Evolutionary conservation across 163 green algal genomes (phyloP), one percentile per base, ranked within the genome.

Genomic region (Picocystis sp.): DNA sequence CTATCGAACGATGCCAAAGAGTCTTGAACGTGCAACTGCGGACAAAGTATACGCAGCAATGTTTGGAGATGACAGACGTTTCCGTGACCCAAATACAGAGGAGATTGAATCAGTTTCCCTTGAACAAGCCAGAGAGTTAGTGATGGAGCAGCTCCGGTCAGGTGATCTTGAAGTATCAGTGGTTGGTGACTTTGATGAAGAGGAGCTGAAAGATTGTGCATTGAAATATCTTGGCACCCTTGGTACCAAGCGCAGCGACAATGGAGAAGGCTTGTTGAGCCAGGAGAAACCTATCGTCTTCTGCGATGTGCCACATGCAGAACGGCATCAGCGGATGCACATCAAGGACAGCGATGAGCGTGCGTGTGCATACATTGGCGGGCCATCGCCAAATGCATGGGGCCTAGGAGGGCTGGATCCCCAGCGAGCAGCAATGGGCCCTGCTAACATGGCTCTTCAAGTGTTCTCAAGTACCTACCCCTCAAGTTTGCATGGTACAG

Each of bases 291-390:
- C 57, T 11, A 10, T 17, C 13, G 34, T 44, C n/a, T 45, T 51
- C 38, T 25, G 54, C 54, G 21, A 63, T 63, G 11, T n/a, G 6
- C 15, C n/a, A 5, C 47, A 19, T 19, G 47, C n/a, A 54, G n/a
- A 54, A 21, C 47, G 19, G 10, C 47, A 34, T 24, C 59, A 64
- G 44, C 61, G 71, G 43, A 52, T 77, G 3, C 55, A 64, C 22
- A 53, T 79, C 43, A 54, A 67, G 45, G 89, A 97, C 69, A 89
- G 75, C 13, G 90, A 98, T 60, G 87, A 97, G 76, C 71, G 90
- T 22, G 89, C 86, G 2, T 80, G 69, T 50, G 89, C 86, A 2
- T 93, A 92, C 70, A 83, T 97, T 25, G 82, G 76, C 6, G 89
- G 88, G n/a, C 61, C 67, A 1, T 84, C 83, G 3, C 87, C 87